Evolutionary conservation across 1,284 basidiomycete genomes (phyloP).

Genomic region (Ceratobasidium sp.): DNA sequence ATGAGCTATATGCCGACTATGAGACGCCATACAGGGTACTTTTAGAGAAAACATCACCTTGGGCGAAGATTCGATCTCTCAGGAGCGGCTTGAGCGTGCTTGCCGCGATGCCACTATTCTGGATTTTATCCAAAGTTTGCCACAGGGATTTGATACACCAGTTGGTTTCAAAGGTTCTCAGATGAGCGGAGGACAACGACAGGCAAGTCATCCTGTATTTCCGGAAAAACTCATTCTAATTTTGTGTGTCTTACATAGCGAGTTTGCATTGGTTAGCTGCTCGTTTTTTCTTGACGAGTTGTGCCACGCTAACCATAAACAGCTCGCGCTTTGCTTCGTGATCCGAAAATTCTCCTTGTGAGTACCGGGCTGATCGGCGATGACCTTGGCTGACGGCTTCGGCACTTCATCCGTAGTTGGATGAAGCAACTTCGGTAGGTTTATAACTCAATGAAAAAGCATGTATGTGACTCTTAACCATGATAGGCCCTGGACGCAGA

Average conservation of each 20-base stretch:
- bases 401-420: conserved; percentile 43
- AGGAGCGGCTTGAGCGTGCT: conserved; percentile 50
- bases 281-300: too few species aligned
- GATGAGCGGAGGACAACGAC: conserved; percentile 66
- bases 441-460: too few species aligned
- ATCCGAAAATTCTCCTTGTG: conserved; percentile 52
- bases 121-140: conserved; percentile 52
- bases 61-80: conserved; percentile 48
- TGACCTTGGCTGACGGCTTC: neutral
- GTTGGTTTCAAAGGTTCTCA: conserved; percentile 54
- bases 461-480: neutral
- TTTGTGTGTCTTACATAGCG: conserved; percentile 45
- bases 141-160: conserved; percentile 53
- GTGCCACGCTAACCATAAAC: neutral
- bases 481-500: conserved; percentile 47
- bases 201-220: conserved; percentile 41
- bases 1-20: neutral
- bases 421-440: conserved; percentile 49
- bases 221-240: neutral
- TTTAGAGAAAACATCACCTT: conserved; percentile 48
- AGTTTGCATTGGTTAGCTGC: conserved; percentile 49
- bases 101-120: conserved; percentile 49
- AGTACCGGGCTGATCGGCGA: conserved; percentile 28
- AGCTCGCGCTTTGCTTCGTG: conserved; percentile 53
- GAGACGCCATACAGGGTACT: conserved; percentile 41